Evolutionary conservation across 345 rosid genomes (phyloP).

Genomic region (Cardamine occulta): DNA sequence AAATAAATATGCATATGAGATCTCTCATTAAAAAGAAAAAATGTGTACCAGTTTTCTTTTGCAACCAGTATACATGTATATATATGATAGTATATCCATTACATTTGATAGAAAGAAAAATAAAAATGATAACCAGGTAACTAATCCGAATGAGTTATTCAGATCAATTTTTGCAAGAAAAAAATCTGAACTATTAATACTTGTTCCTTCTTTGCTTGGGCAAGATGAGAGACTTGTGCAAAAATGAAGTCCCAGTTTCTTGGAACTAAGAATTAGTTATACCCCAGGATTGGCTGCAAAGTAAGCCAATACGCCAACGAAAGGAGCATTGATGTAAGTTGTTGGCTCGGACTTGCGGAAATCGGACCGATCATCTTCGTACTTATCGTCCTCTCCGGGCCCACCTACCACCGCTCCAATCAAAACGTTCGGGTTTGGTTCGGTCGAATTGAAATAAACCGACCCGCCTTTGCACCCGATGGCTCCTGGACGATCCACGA

Average conservation of each 20-base stretch:
- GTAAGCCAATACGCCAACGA: constrained; percentile 90
- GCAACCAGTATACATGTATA: neutral
- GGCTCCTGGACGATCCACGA: constrained; percentile 60
- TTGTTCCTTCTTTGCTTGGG: constrained; percentile 49
- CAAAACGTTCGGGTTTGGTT: constrained; percentile 72
- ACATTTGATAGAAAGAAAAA: neutral
- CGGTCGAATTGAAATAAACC: constrained; percentile 62
- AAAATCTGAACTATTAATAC: constrained; percentile 3
- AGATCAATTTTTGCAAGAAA: neutral
- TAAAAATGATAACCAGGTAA: neutral
- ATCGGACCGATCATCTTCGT: constrained; percentile 68
- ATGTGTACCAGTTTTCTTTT: neutral
- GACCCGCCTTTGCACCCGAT: constrained; percentile 84
- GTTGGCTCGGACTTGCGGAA: constrained; percentile 89
- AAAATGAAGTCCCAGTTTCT: constrained; percentile 4
- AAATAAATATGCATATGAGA: neutral
- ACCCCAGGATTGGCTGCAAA: constrained; percentile 77
- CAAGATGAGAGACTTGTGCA: constrained; percentile 57
- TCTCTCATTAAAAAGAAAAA: neutral
- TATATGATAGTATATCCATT: constrained; percentile 9
- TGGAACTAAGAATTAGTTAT: neutral
- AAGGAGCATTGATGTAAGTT: constrained; percentile 94
- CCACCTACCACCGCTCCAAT: constrained; percentile 94
- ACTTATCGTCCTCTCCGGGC: constrained; percentile 72
- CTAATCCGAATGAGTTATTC: constrained; percentile 34